Conservation (phyloP, 768 basidiomycete genomes). For the Boletus tomentosulus region DNA sequence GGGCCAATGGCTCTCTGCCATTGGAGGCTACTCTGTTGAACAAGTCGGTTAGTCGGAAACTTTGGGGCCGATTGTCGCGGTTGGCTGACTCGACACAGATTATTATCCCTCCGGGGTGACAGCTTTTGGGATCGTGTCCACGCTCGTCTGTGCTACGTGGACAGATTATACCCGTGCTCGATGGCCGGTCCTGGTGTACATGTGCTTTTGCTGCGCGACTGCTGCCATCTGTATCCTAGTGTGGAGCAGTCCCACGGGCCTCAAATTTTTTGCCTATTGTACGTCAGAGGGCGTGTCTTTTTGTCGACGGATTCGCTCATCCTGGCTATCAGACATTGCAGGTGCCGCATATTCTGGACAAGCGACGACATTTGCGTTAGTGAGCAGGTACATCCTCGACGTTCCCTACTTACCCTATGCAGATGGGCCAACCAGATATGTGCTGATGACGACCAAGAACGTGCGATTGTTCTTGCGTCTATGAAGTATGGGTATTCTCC, state of each 20-base stretch:
- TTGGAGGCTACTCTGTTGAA: slow-evolving; percentile 58
- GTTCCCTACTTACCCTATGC: slow-evolving; percentile 4
- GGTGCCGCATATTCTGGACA: slow-evolving; percentile 74
- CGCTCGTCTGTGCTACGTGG: slow-evolving; percentile 58
- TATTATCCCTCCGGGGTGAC: slow-evolving; percentile 63
- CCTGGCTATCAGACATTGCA: slow-evolving; percentile 39
- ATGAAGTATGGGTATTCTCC: slow-evolving; percentile 55
- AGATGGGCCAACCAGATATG: slow-evolving; percentile 82
- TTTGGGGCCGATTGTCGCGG: background rate
- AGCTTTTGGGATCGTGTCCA: slow-evolving; percentile 60
- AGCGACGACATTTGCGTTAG: slow-evolving; percentile 70
- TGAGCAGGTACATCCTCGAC: slow-evolving; percentile 2
- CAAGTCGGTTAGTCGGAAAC: slow-evolving; percentile 44
- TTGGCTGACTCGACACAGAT: slow-evolving; percentile 28
- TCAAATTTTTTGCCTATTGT: slow-evolving; percentile 80
- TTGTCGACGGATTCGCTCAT: background rate
- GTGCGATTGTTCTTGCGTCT: slow-evolving; percentile 63
- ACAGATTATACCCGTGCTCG: slow-evolving; percentile 55
- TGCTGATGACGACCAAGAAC: slow-evolving; percentile 65
- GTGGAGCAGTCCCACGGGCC: slow-evolving; percentile 53
- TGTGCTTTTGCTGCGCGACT: slow-evolving; percentile 50
- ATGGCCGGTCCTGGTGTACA: slow-evolving; percentile 65
- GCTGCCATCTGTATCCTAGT: slow-evolving; percentile 57
- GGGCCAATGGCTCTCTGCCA: slow-evolving; percentile 66
- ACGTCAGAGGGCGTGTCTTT: slow-evolving; percentile 17